Base-by-base conservation (phyloP, 192 early-diverging fungal species). In the Dissophora ornata region DNA sequence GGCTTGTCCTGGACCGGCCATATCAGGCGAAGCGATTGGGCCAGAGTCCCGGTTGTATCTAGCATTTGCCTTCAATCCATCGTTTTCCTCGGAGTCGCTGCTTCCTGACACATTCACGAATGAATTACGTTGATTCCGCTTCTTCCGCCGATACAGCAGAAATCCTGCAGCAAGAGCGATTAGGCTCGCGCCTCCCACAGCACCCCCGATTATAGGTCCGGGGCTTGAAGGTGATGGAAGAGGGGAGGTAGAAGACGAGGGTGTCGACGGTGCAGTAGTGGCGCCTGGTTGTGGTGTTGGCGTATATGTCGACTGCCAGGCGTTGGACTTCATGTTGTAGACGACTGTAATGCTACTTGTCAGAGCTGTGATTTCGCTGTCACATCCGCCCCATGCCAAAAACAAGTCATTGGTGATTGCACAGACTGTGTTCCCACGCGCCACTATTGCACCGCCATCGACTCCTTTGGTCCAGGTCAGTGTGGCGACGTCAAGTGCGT, bases 301-400 rank as follows among this genome's bases (percentile, higher is more conserved):
- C 2, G 49, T 46, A 30, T 54, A 69, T 0, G 0, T 12, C 7
- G 34, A 7, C 18, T 52, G 47, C 57, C 67, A 69, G 7, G 40
- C 16, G 15, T 59, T 60, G 5, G 34, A 49, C 38, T 69, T 69
- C 21, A 69, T 11, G 25, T 69, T 69, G 21, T 69, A 69, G 29
- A 69, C 29, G 9, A 51, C 19, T 3, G 57, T 60, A 18, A 53
- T 29, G 19, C 48, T 59, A 33, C 21, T 33, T 4, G 48, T 59
- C n/a, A 52, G 1, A 12, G 38, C 57, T 3, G 4, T 34, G 19
- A 26, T 13, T 15, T 51, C 15, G 40, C 50, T 51, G 11, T 61
- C 3, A 10, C 28, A 26, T 26, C 57, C 50, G 6, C 57, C 57
- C 57, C 57, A 60, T 12, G 38, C 21, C 1, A 60, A 49, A 41